Base-by-base conservation (phyloP, 2,329 filamentous ascomycete species). In the Neofusicoccum kwambonambiense region DNA sequence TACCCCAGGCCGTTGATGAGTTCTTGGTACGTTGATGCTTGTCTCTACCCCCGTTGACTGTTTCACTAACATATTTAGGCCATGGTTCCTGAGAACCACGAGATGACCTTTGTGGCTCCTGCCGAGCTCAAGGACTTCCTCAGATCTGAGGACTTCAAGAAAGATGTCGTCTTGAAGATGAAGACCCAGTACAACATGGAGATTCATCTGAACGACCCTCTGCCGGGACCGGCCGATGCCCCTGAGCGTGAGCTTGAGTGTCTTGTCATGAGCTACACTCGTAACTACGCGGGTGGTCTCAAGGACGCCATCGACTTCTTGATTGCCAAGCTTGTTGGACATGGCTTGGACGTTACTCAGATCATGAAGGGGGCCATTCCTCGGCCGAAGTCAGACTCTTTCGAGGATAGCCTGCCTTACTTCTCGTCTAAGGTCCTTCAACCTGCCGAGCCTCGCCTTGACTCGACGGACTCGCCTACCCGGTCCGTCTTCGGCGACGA, bases 341-440 rank as follows among this genome's bases (percentile, higher is more conserved):
- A 93, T 52, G 91, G 91, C n/a, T 87, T 97, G n/a, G 92, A 98
- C 72, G 86, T 89, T 9, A 91, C 86, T 34, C 76, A 70, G 65
- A 89, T 93, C 47, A 89, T 98, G 73, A 96, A 96, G 77, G 95
- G 95, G 61, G 89, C 92, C n/a, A 95, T 98, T 69, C 93, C 94
- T 19, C 90, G 95, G n/a, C 95, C 95, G 68, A 97, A 98, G 81
- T 98, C 95, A 0, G 95, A 99, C 77, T 97, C 95, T 0, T 99
- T 99, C 69, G 95, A 99, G 76, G 94, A 99, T 72, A 96, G 94
- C 7, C 84, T 98, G 61, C 94, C 93, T 65, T 98, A 93, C 81
- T 99, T 99, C 74, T 92, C 97, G 75, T 97, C 94, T 2, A 98
- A 97, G 81, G 86, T 99, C 51, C 86, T 99, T 62, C 95, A 98